phyloP scores from a whole-genome alignment of 2,329 filamentous ascomycete genomes.

The Trichoderma atroviride region DNA sequence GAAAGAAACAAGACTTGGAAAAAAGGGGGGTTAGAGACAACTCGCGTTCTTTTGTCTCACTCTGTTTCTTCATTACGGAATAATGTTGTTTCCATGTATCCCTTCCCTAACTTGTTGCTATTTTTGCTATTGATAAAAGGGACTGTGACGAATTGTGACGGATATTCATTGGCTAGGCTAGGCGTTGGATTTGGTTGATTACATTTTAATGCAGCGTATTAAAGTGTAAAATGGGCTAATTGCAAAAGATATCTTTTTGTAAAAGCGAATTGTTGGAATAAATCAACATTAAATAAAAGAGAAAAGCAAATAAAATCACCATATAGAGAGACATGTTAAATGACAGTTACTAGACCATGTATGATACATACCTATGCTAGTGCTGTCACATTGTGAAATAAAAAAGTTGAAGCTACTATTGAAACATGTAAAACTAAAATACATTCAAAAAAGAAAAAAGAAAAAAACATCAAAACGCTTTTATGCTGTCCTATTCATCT shows the following conservation, averaged over 20 bases:
- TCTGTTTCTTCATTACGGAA: not conserved
- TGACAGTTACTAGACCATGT: not conserved
- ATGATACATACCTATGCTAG: not conserved
- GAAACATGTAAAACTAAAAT: not conserved
- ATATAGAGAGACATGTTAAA: not conserved
- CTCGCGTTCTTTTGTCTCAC: not conserved
- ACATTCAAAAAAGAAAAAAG: not conserved
- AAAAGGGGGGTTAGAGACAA: not conserved
- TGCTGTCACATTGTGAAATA: not conserved
- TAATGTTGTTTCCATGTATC: not conserved
- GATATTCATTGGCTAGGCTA: not conserved
- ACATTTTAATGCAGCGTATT: not conserved
- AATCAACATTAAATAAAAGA: too few species aligned
- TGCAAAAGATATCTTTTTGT: not conserved
- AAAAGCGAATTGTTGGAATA: not conserved
- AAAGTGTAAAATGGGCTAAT: not conserved
- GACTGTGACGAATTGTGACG: not conserved
- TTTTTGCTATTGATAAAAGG: not conserved
- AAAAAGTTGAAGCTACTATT: not conserved
- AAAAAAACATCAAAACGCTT: not conserved
- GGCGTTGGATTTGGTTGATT: conserved; percentile 3
- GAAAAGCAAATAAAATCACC: not conserved
- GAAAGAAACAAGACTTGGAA: not conserved
- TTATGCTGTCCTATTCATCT: not conserved
- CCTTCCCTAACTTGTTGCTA: not conserved